Percentiles rank a stretch among this genome's conserved stretches.
phyloP scores from a whole-genome alignment of 2,329 filamentous ascomycete species.

The Microascus cirrosus region DNA sequence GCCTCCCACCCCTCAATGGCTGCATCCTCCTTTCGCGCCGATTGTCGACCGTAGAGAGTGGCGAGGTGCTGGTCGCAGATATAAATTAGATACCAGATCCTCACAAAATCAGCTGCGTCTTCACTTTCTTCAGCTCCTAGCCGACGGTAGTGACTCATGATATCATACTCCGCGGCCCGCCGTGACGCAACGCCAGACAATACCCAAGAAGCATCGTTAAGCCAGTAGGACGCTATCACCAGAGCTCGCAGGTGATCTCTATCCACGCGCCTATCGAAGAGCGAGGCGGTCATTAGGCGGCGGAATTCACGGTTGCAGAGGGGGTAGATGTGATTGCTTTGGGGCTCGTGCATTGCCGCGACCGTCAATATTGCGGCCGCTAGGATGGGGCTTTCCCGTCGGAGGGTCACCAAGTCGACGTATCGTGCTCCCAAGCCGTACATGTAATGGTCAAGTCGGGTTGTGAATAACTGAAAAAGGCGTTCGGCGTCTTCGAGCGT shows the following conservation, averaged over 20 bases:
- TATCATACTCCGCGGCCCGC: neutral
- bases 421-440: conserved; percentile 19
- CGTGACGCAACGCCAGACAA: conserved; percentile 40
- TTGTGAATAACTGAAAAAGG: neutral
- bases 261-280: conserved; percentile 21
- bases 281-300: conserved; percentile 34
- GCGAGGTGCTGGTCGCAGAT: neutral
- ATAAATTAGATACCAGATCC: neutral
- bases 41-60: neutral
- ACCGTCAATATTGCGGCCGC: conserved; percentile 46
- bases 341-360: conserved; percentile 44
- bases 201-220: conserved; percentile 52
- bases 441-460: neutral
- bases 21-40: neutral
- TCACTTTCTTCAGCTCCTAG: neutral
- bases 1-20: neutral
- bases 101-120: neutral
- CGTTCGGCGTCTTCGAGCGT: neutral
- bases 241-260: conserved; percentile 45
- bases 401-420: conserved; percentile 33
- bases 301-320: conserved; percentile 43
- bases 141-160: neutral
- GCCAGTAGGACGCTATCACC: conserved; percentile 51
- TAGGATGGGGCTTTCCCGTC: conserved; percentile 41
- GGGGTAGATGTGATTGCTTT: conserved; percentile 37